These are phyloP conservation scores for Ophiostoma montium DNA, from an alignment of 2,329 filamentous ascomycete genomes.

Conservation along the genomic window DNA sequence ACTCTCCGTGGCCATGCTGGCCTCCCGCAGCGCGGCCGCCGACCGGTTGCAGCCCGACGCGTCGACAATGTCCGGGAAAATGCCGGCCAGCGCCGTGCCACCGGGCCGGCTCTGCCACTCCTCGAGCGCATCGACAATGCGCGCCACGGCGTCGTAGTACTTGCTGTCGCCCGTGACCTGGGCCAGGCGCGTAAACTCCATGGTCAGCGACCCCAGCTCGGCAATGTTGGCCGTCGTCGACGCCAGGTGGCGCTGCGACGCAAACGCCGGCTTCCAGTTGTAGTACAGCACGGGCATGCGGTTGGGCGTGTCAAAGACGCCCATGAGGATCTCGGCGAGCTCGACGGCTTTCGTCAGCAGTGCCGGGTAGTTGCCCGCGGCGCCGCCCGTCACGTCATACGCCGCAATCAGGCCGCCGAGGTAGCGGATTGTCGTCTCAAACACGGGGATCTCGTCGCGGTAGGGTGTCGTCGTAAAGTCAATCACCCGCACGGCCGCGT, in stretches of 20 bases:
- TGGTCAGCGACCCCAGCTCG: conserved; percentile 65
- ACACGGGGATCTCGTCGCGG: conserved; percentile 64
- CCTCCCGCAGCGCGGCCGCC: conserved; percentile 20
- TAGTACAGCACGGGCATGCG: conserved; percentile 80
- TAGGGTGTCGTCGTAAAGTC: conserved; percentile 63
- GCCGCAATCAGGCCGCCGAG: conserved; percentile 74
- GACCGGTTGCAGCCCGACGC: conserved; percentile 62
- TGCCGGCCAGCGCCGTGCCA: conserved; percentile 55
- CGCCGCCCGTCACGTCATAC: conserved; percentile 66
- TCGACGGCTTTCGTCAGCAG: conserved; percentile 67
- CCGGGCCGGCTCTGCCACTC: conserved; percentile 49
- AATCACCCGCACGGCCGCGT: conserved; percentile 53
- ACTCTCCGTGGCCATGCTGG: conserved; percentile 10
- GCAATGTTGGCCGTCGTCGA: conserved; percentile 40
- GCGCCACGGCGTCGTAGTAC: conserved; percentile 81
- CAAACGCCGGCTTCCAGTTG: conserved; percentile 54
- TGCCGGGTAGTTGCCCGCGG: conserved; percentile 40
- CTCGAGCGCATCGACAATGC: conserved; percentile 69
- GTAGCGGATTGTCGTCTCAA: conserved; percentile 86
- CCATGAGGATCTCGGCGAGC: conserved; percentile 67
- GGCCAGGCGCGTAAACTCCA: conserved; percentile 82
- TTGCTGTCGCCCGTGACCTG: conserved; percentile 69
- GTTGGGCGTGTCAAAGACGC: conserved; percentile 83
- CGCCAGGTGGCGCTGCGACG: conserved; percentile 50
- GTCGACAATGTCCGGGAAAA: conserved; percentile 70